These are phyloP conservation scores for Trichosporon coremiiforme DNA, from an alignment of 1,284 basidiomycete species.

Conservation along the genomic window DNA sequence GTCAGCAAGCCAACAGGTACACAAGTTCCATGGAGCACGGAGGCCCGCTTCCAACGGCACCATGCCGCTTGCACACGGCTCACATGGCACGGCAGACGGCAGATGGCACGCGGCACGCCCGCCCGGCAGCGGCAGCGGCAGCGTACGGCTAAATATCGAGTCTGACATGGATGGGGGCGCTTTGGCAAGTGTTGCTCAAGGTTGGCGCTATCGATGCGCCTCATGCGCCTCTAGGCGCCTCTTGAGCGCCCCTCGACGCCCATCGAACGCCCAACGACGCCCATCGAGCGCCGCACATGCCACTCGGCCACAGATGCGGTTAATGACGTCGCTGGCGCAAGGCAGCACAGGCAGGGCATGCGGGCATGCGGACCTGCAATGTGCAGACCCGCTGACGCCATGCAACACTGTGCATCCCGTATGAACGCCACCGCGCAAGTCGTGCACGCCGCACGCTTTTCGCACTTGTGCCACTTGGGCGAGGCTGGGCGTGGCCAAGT, in stretches of 20 bases:
- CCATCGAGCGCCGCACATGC: not conserved
- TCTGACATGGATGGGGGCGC: not conserved
- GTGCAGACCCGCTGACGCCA: not conserved
- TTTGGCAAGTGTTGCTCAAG: too few relatives aligned
- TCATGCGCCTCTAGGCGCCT: not conserved
- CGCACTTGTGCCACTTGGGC: not conserved
- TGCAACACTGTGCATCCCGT: not conserved
- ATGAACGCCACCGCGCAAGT: conserved; percentile 8
- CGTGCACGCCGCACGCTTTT: not conserved
- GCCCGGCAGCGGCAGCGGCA: not conserved
- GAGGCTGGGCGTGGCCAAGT: too few relatives aligned
- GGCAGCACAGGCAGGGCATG: too few relatives aligned
- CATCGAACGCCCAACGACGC: too few relatives aligned
- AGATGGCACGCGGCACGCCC: too few relatives aligned
- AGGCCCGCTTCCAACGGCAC: not conserved
- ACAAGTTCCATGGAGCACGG: not conserved
- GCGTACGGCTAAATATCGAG: not conserved
- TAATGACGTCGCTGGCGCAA: not conserved
- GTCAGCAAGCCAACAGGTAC: not conserved
- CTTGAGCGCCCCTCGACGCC: too few relatives aligned
- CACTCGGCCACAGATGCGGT: not conserved
- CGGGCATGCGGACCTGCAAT: not conserved
- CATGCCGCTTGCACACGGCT: not conserved
- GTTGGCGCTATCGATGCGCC: conserved; percentile 4
- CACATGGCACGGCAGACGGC: too few relatives aligned